Evolutionary conservation across 2,329 filamentous ascomycete species (phyloP), one percentile per base, ranked within the genome.

Genomic region (Chlorencoelia australis): DNA sequence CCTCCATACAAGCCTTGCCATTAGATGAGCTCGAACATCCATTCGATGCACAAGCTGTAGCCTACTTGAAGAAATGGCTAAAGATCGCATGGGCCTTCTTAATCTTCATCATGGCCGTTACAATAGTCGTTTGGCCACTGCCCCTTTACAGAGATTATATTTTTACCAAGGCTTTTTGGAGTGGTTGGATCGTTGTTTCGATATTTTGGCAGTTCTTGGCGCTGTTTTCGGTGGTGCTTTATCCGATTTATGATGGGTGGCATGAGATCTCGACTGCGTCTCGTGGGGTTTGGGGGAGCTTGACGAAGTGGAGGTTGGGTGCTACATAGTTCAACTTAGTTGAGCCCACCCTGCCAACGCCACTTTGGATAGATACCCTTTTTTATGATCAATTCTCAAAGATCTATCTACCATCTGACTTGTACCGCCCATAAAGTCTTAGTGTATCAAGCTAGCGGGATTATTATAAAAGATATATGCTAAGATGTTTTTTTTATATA

Each of bases 121-220:
- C 67, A 0, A 61, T 67, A 17, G 45, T 71, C 8, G 44, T 60
- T 1, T 70, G 66, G 67, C 67, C 66, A 0, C 55, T 71, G 51
- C 66, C 67, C 15, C 54, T 70, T 4, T 69, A 70, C 43, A 60
- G 66, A 2, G 53, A 64, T 45, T 70, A 63, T 35, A 59, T 70
- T 25, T 70, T 69, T 41, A 66, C 59, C 0, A 60, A 59, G 44
- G 47, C 55, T 21, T 72, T 72, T 41, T 73, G 65, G 32, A 52
- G 56, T 1, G 68, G 66, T 0, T 73, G 68, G 68, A 50, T 72
- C 1, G 57, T 67, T 0, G 52, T 73, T 0, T 60, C 61, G 0
- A 66, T 73, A 11, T 64, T 73, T 19, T 73, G 68, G 68, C 64
- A 67, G 32, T 69, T 68, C 40, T 51, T 59, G 27, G 65, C 66